Evolutionary conservation across 2,329 filamentous ascomycete genomes (phyloP), one percentile per base, ranked within the genome.

Genomic region (Aspergillus pseudonomiae): DNA sequence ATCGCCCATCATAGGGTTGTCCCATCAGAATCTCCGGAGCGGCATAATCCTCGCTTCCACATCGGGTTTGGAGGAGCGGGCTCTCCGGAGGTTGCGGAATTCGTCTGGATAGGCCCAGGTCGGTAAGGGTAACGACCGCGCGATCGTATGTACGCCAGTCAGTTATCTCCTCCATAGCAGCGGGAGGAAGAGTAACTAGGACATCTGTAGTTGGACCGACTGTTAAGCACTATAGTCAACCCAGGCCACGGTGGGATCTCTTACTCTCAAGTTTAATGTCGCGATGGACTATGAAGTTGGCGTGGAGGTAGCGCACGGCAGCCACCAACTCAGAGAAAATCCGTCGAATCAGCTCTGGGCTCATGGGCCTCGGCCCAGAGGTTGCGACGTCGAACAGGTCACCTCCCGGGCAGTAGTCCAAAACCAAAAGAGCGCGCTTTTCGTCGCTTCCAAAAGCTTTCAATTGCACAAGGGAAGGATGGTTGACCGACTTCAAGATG

Each of bases 221-320:
- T 21, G 36, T 45, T 64, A 60, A 62, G 60, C n/a, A 60, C 24
- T 41, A 26, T 61, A 11, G 10, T 34, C n/a, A 52, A 36, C 7
- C 3, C 36, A 53, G 34, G 30, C 32, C 28, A 62, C 9, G 50
- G 39, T n/a, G 16, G 32, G 36, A n/a, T 2, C 36, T 84, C 89
- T 80, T 85, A 95, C 92, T 99, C 83, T 99, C 95, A 63, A 99
- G 89, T 81, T 99, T 99, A 79, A 99, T 96, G 78, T 99, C 95
- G 64, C 95, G 89, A 76, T 99, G 95, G 60, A 98, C 94, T 74
- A 99, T 97, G 69, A 88, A 89, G 71, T 91, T 84, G 60, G 87
- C 83, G 78, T 99, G 95, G 56, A 99, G 82, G 80, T 98, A 97
- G 63, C 85, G 86, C 41, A 96, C 90, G 0, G 94, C 95, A 65